Evolutionary conservation across 2,329 filamentous ascomycete genomes (phyloP), one percentile per base, ranked within the genome.

Genomic region (Lachnellula subtilissima): DNA sequence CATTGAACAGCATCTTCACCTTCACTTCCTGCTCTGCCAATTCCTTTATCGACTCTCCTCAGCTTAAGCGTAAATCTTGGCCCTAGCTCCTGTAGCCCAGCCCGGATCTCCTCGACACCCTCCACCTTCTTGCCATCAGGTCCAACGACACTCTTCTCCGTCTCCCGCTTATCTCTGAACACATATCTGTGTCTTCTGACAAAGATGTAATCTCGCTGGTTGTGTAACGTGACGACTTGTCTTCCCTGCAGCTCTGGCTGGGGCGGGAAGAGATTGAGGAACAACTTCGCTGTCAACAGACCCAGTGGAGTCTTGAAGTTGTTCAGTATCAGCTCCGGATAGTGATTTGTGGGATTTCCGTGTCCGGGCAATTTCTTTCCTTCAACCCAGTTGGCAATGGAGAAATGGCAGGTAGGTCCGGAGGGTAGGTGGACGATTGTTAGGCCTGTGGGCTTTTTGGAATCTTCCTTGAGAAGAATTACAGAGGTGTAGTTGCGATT

Each of bases 121-220:
- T 88, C 84, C 61, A 97, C 81, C 54, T 88, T 83, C 71, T 90
- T 88, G 17, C 94, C 92, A 66, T 97, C 90, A 1, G 87, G 78
- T 4, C 83, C 89, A 4, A 89, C 81, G 1, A 97, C 89, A 54
- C 85, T 87, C 77, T 96, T 97, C 75, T 97, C 94, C 0, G 87
- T 91, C 54, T 84, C 79, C 11, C 87, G 80, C 76, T 94, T 96
- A 57, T 97, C 91, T 14, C 94, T 83, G 75, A 99, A 97, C 1
- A 96, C 82, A 69, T 99, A 99, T 48, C 94, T 81, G 72, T 97
- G 92, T 39, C 92, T 80, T 5, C 94, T 81, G 51, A 97, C 81
- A 71, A 99, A 99, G 65, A 97, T 94, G 72, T 93, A 97, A 73
- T 97, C 93, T 61, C 93, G 87, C 76, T 96, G 92, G 66, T 97